Percentiles rank a stretch among this genome's conserved stretches.
Evolutionary conservation across 2,329 filamentous ascomycete genomes (phyloP).

Genomic region (Xylogone sp.): DNA sequence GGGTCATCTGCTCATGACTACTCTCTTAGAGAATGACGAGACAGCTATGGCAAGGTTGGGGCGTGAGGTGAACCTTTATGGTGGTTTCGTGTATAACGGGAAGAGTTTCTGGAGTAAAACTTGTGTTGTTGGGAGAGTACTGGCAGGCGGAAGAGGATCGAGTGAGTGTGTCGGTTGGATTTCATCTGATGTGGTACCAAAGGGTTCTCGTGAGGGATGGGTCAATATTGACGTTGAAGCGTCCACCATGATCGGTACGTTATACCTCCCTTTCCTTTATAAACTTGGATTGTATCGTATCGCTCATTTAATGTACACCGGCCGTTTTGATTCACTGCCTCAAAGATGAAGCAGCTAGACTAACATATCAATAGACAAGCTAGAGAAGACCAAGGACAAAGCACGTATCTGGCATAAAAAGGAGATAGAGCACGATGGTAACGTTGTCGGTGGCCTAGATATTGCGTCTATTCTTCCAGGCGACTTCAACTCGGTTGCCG

Average conservation of each 20-base stretch:
- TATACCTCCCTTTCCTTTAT: background rate
- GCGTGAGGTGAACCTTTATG: slow-evolving; percentile 57
- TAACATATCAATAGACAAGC: slow-evolving; percentile 33
- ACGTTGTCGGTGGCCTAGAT: slow-evolving; percentile 55
- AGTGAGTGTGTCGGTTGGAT: slow-evolving; percentile 68
- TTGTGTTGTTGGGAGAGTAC: slow-evolving; percentile 60
- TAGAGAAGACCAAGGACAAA: slow-evolving; percentile 47
- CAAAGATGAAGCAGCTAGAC: slow-evolving; percentile 3
- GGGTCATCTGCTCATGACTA: slow-evolving; percentile 62
- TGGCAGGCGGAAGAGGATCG: slow-evolving; percentile 58
- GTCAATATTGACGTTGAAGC: slow-evolving; percentile 54
- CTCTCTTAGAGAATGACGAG: slow-evolving; percentile 61
- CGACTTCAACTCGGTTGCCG: slow-evolving; percentile 59
- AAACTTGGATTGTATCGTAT: too few relatives aligned
- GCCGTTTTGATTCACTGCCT: too few relatives aligned
- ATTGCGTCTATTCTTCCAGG: slow-evolving; percentile 51
- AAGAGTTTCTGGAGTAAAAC: slow-evolving; percentile 69
- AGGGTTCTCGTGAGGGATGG: slow-evolving; percentile 52
- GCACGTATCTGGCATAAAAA: slow-evolving; percentile 60
- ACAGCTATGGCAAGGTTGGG: slow-evolving; percentile 55
- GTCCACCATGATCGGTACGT: slow-evolving; percentile 29
- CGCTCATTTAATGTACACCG: too few relatives aligned
- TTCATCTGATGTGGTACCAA: slow-evolving; percentile 54
- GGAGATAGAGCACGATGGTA: slow-evolving; percentile 55
- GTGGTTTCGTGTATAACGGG: slow-evolving; percentile 58